phyloP scores from a whole-genome alignment of 2,329 filamentous ascomycete species.

The Pseudophaeomoniella oleicola region DNA sequence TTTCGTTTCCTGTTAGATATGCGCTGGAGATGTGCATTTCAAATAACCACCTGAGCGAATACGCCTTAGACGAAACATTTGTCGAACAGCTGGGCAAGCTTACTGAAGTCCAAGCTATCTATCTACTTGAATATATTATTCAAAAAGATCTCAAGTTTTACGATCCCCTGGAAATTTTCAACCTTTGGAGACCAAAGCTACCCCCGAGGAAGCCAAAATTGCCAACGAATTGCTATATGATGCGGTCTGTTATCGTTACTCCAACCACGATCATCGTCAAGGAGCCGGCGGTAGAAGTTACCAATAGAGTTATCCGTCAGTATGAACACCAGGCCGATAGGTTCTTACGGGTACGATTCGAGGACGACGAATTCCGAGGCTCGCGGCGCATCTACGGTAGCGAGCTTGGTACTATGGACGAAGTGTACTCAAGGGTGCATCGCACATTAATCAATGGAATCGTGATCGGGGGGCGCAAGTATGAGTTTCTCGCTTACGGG shows the following conservation, averaged over 20 bases:
- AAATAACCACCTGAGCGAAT: slow-evolving; percentile 59
- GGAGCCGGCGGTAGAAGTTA: slow-evolving; percentile 68
- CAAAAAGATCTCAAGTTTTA: slow-evolving; percentile 48
- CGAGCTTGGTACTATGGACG: slow-evolving; percentile 44
- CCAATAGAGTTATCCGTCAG: slow-evolving; percentile 70
- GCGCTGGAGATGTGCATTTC: slow-evolving; percentile 92
- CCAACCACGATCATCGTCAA: slow-evolving; percentile 69
- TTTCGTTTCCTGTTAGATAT: slow-evolving; percentile 65
- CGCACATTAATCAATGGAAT: slow-evolving; percentile 65
- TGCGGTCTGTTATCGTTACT: slow-evolving; percentile 66
- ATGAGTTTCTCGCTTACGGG: slow-evolving; percentile 83
- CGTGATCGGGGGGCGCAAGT: slow-evolving; percentile 63
- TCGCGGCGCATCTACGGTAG: slow-evolving; percentile 46
- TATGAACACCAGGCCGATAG: slow-evolving; percentile 56
- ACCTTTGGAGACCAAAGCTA: slow-evolving; percentile 36
- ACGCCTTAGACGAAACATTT: slow-evolving; percentile 55
- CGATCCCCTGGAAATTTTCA: slow-evolving; percentile 60
- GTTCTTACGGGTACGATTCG: slow-evolving; percentile 81
- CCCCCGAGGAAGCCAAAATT: slow-evolving; percentile 28
- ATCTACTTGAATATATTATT: slow-evolving; percentile 60
- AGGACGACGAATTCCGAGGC: slow-evolving; percentile 51
- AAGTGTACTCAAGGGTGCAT: slow-evolving; percentile 60
- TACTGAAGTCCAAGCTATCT: slow-evolving; percentile 36
- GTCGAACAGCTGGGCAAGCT: slow-evolving; percentile 43
- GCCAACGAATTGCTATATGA: slow-evolving; percentile 49